Percentiles rank a stretch among this genome's conserved stretches.
Evolutionary conservation across 2,329 filamentous ascomycete genomes (phyloP).

Genomic region (Sclerotinia spermophila): DNA sequence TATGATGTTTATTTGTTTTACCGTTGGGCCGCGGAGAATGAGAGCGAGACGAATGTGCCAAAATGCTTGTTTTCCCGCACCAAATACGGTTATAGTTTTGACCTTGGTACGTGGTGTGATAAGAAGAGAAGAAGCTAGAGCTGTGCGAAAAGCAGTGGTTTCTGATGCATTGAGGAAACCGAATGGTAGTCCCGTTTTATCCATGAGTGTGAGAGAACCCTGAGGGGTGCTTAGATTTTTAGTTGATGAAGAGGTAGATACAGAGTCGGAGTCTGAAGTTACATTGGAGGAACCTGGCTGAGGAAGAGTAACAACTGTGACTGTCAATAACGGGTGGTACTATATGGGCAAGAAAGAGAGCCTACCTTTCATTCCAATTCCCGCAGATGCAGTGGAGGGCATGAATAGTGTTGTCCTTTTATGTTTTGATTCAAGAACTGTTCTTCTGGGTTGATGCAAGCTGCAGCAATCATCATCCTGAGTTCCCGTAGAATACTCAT

Average conservation of each 20-base stretch:
- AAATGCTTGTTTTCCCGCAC: slow-evolving; percentile 84
- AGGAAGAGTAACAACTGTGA: slow-evolving; percentile 60
- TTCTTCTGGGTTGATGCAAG: slow-evolving; percentile 54
- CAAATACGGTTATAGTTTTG: slow-evolving; percentile 78
- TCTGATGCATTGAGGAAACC: slow-evolving; percentile 71
- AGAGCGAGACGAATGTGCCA: slow-evolving; percentile 89
- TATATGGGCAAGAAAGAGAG: background rate
- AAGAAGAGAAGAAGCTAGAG: slow-evolving; percentile 65
- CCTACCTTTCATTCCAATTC: slow-evolving; percentile 65
- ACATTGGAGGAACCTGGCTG: slow-evolving; percentile 36
- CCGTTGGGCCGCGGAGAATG: slow-evolving; percentile 64
- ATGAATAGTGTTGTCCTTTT: slow-evolving; percentile 67
- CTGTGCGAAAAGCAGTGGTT: slow-evolving; percentile 77
- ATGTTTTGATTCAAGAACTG: slow-evolving; percentile 47
- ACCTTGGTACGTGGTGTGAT: slow-evolving; percentile 64
- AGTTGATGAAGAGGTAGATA: slow-evolving; percentile 39
- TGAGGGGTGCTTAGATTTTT: slow-evolving; percentile 44
- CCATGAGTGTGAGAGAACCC: slow-evolving; percentile 68
- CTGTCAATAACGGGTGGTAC: slow-evolving; percentile 17
- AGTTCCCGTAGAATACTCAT: slow-evolving; percentile 58
- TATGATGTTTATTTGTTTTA: slow-evolving; percentile 78
- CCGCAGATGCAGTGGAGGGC: slow-evolving; percentile 61
- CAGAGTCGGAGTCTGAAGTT: slow-evolving; percentile 26
- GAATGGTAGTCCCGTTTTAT: slow-evolving; percentile 55
- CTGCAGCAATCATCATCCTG: slow-evolving; percentile 39